Evolutionary conservation across 2,329 filamentous ascomycete genomes (phyloP).

Genomic region (Fusarium pseudonygamai): DNA sequence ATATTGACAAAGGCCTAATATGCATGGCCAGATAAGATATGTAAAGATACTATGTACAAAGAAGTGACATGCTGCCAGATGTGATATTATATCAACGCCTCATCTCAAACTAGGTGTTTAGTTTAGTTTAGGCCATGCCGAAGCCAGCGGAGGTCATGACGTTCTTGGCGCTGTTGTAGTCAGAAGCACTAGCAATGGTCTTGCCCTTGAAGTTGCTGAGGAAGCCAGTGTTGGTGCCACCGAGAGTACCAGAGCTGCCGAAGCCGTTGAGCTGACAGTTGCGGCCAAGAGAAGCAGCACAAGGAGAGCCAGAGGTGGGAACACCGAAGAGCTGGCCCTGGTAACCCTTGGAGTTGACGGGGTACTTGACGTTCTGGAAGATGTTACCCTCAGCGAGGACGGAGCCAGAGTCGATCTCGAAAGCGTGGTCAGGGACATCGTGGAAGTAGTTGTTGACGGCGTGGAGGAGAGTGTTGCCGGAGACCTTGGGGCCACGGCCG

Average conservation of each 20-base stretch:
- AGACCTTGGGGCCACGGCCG: slow-evolving; percentile 66
- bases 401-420: slow-evolving; percentile 58
- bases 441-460: slow-evolving; percentile 71
- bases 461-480: slow-evolving; percentile 65
- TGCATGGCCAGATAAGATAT: slow-evolving; percentile 1
- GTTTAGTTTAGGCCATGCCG: slow-evolving; percentile 50
- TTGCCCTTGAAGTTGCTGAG: slow-evolving; percentile 62
- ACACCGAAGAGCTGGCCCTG: slow-evolving; percentile 48
- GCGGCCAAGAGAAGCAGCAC: slow-evolving; percentile 57
- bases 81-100: not conserved
- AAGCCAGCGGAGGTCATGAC: slow-evolving; percentile 56
- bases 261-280: slow-evolving; percentile 62
- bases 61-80: slow-evolving; percentile 19
- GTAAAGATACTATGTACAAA: slow-evolving; percentile 28
- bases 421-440: slow-evolving; percentile 65
- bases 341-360: slow-evolving; percentile 48
- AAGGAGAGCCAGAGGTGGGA: slow-evolving; percentile 48
- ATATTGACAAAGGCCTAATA: slow-evolving; percentile 23
- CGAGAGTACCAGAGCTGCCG: slow-evolving; percentile 52
- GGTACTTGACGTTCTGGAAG: slow-evolving; percentile 62
- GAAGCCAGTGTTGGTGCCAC: slow-evolving; percentile 57
- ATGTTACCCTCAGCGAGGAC: slow-evolving; percentile 67
- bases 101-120: slow-evolving; percentile 29
- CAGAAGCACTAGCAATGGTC: slow-evolving; percentile 58
- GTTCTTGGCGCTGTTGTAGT: slow-evolving; percentile 48